Base-by-base conservation (phyloP, 2,329 filamentous ascomycete species). In the Huntiella abstrusa region DNA sequence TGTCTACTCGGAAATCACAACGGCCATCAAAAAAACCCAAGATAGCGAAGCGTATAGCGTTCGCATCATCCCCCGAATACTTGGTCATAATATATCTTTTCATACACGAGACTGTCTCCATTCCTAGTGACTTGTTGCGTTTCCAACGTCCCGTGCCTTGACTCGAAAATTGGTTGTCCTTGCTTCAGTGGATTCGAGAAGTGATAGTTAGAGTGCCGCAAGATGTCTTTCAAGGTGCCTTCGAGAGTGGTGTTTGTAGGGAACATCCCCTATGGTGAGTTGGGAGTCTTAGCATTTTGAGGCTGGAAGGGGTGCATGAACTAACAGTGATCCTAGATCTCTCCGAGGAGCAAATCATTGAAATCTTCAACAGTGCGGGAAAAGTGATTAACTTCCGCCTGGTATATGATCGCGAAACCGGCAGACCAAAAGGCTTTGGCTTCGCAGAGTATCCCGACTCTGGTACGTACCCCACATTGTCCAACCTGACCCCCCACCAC, bases 381-480 rank as follows among this genome's bases (percentile, higher is more conserved):
- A 83, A 87, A 53, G 88, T 96, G 1, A 70, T 92, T 49, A 88
- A 52, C 59, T 96, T 96, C 60, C 77, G 88, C 45, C 72, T 96
- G 42, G 88, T 96, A 53, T 92, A 94, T 63, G 92, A 96, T 65
- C 82, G 86, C 45, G 88, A 96, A 57, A 95, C 87, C 2, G 87
- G 88, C 37, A 78, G 85, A 48, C 87, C 91, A 1, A 96, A 95
- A 62, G 91, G 91, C 13, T 98, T 94, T 60, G 91, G 91, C 33
- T 98, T 96, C 56, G 83, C 87, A 57, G 88, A 96, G 60, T 98
- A 93, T 58, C 82, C 85, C 47, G 91, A 96, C 58, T 78, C 83
- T 50, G 88, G 93, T 73, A 71, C 33, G 61, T 49, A 17, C 33
- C 33, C 33, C 15, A 7, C 22, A 28, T 28, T 28, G 22, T 28